A percentile compares a stretch with the other conserved stretches of the same genome.
Evolutionary conservation across 169 alveolate species (phyloP).

Genomic region (Babesia ovata): DNA sequence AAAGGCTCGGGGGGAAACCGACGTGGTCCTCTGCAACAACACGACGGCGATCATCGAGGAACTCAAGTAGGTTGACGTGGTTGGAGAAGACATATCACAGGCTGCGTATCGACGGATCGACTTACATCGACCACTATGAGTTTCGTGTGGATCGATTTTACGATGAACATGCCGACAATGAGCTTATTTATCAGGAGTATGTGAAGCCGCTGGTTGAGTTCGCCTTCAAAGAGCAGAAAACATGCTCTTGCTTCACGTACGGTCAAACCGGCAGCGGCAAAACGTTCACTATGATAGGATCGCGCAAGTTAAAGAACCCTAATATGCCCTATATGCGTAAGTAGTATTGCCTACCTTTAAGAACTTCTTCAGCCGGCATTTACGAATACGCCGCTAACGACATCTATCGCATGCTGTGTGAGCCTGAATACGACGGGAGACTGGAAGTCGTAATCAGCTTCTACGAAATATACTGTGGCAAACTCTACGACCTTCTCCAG

Average conservation of each 20-base stretch:
- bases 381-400: slow-evolving; percentile 93
- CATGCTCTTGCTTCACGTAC: slow-evolving; percentile 96
- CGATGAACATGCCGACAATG: slow-evolving; percentile 85
- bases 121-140: slow-evolving; percentile 89
- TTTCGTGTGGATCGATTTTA: slow-evolving; percentile 90
- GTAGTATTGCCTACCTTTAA: neutral
- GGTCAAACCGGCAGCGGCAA: slow-evolving; percentile 98
- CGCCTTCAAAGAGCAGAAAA: slow-evolving; percentile 89
- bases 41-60: slow-evolving; percentile 74
- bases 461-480: slow-evolving; percentile 99
- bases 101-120: slow-evolving; percentile 86
- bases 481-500: slow-evolving; percentile 96
- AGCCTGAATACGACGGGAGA: slow-evolving; percentile 69
- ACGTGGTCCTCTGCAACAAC: slow-evolving; percentile 86
- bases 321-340: slow-evolving; percentile 43
- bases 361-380: slow-evolving; percentile 84
- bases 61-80: slow-evolving; percentile 35
- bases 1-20: slow-evolving; percentile 86
- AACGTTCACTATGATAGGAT: slow-evolving; percentile 97
- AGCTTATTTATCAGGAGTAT: slow-evolving; percentile 84
- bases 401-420: slow-evolving; percentile 83
- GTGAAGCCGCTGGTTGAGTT: slow-evolving; percentile 92
- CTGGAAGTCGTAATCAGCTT: slow-evolving; percentile 89
- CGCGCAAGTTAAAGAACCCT: slow-evolving; percentile 68
- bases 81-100: slow-evolving; percentile 38